phyloP scores from a whole-genome alignment of 441 rosid genomes.

The Geranium incanum region DNA sequence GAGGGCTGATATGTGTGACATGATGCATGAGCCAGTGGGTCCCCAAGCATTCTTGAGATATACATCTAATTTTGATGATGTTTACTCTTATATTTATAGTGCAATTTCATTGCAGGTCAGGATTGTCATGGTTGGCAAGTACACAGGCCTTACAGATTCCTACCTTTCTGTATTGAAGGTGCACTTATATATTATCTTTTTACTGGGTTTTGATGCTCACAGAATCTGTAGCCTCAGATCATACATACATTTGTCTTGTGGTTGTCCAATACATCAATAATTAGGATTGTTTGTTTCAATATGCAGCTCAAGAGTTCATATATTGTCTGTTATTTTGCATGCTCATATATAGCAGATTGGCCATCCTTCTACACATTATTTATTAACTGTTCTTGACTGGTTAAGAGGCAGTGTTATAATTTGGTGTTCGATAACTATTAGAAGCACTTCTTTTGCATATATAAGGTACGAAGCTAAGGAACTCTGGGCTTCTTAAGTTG shows the following conservation, averaged over 20 bases:
- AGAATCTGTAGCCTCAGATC: background rate
- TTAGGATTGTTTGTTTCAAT: background rate
- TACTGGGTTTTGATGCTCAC: background rate
- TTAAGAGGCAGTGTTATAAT: background rate
- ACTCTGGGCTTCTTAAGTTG: background rate
- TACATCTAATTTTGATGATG: background rate
- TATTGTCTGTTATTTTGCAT: too few species aligned
- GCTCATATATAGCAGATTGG: too few species aligned
- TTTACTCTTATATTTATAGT: background rate
- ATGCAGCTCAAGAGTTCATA: background rate
- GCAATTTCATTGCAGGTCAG: background rate
- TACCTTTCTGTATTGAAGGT: conserved; percentile 3
- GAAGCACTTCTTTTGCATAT: background rate
- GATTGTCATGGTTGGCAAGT: conserved; percentile 8
- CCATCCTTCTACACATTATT: background rate
- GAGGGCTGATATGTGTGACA: background rate
- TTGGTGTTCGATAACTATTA: background rate
- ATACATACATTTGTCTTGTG: background rate
- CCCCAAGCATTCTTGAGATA: background rate
- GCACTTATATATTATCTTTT: background rate
- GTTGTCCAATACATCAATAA: background rate
- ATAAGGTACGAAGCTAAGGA: background rate
- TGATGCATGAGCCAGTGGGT: conserved; percentile 1
- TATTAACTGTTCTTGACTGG: background rate
- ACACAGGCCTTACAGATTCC: background rate